These are phyloP conservation scores for Sugiyamaella floridensis DNA, from an alignment of 805 yeast genomes.

Conservation along the genomic window DNA sequence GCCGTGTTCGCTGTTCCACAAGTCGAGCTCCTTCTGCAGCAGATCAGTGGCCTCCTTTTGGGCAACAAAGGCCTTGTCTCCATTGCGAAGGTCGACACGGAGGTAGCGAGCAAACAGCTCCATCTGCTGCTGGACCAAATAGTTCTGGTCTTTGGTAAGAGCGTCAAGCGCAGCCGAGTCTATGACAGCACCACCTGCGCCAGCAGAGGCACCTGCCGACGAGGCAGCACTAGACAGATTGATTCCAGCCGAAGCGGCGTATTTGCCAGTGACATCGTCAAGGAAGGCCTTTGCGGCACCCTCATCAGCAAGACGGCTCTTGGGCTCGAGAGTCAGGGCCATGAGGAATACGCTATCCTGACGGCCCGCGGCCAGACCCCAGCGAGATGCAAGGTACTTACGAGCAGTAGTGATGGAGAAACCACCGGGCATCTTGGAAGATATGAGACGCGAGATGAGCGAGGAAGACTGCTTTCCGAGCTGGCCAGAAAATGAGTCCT, in stretches of 20 bases:
- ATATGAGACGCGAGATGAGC: conserved; percentile 80
- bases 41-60: conserved; percentile 80
- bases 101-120: conserved; percentile 93
- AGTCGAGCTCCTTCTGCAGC: conserved; percentile 84
- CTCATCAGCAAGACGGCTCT: conserved; percentile 78
- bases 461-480: conserved; percentile 93
- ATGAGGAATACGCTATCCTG: conserved; percentile 82
- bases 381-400: conserved; percentile 83
- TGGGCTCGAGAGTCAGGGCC: conserved; percentile 87
- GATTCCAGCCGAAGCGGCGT: conserved; percentile 77
- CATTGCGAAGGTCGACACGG: conserved; percentile 84
- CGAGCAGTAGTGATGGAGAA: conserved; percentile 87
- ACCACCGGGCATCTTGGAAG: conserved; percentile 99
- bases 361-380: conserved; percentile 91
- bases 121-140: conserved; percentile 69
- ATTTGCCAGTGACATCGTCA: conserved; percentile 74
- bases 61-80: conserved; percentile 74
- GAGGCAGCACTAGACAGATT: conserved; percentile 63
- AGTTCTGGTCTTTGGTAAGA: conserved; percentile 61
- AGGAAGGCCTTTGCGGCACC: conserved; percentile 85
- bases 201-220: conserved; percentile 41
- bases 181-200: conserved; percentile 68
- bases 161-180: conserved; percentile 95
- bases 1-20: conserved; percentile 87
- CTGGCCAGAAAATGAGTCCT: conserved; percentile 79